Evolutionary conservation across 1,139 yeast genomes (phyloP).

Genomic region (Yamadazyma membranifaciens): DNA sequence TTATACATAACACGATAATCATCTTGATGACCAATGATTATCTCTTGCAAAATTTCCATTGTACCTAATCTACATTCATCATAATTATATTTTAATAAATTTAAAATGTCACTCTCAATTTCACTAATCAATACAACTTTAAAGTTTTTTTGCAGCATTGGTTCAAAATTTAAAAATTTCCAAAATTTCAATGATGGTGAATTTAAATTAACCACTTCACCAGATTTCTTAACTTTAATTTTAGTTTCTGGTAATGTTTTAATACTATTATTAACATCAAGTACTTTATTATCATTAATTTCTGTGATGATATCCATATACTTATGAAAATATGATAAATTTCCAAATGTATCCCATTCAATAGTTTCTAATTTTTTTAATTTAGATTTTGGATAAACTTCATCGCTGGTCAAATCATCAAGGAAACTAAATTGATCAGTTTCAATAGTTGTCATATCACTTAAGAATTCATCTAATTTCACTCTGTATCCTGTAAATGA

Average conservation of each 20-base stretch:
- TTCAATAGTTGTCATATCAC: conserved; percentile 22
- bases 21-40: conserved; percentile 22
- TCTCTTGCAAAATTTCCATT: conserved; percentile 32
- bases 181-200: conserved; percentile 46
- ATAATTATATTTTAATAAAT: conserved; percentile 42
- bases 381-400: conserved; percentile 29
- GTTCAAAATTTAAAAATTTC: conserved; percentile 57
- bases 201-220: conserved; percentile 31
- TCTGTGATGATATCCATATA: conserved; percentile 23
- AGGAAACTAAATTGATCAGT: conserved; percentile 34
- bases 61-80: conserved; percentile 52
- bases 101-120: conserved; percentile 32
- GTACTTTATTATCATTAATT: conserved; percentile 12
- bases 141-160: conserved; percentile 52
- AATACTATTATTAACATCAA: conserved; percentile 12
- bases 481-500: conserved; percentile 34
- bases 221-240: conserved; percentile 26
- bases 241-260: conserved; percentile 11
- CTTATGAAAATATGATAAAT: conserved; percentile 20
- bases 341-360: conserved; percentile 38
- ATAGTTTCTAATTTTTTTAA: conserved; percentile 25
- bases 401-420: conserved; percentile 38
- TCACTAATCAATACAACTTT: conserved; percentile 51
- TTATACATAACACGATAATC: conserved; percentile 26
- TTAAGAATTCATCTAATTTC: conserved; percentile 30